A percentile compares a stretch with the other conserved stretches of the same genome.
These are phyloP conservation scores for Dactylonectria macrodidyma DNA, from an alignment of 2,329 filamentous ascomycete genomes.

Conservation along the genomic window DNA sequence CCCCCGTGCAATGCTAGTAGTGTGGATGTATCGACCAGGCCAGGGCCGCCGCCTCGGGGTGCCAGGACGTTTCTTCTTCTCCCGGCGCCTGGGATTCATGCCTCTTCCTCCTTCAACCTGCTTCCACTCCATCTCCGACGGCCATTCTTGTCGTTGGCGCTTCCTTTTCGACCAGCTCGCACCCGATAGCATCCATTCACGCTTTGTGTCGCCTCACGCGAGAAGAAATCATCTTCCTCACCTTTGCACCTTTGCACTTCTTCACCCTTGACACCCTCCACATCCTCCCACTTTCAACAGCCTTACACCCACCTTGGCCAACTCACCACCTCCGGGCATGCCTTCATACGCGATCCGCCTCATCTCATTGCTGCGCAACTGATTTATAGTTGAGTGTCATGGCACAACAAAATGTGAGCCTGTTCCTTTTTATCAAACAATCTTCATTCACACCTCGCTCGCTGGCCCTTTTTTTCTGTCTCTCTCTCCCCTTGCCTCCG, in stretches of 20 bases:
- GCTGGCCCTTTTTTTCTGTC: conserved; percentile 28
- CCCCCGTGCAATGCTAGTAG: conserved; percentile 55
- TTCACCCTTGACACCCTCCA: conserved; percentile 10
- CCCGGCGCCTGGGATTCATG: conserved; percentile 54
- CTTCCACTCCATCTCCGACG: conserved; percentile 49
- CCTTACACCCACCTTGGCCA: conserved; percentile 39
- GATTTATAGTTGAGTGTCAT: conserved; percentile 53
- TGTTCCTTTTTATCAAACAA: conserved; percentile 27
- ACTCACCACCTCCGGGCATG: conserved; percentile 50
- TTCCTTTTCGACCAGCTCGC: conserved; percentile 42
- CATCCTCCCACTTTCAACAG: conserved; percentile 37
- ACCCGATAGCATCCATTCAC: conserved; percentile 6
- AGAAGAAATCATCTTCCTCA: conserved; percentile 14
- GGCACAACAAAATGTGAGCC: conserved; percentile 58
- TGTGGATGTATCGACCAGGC: conserved; percentile 52
- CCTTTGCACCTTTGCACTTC: conserved; percentile 18
- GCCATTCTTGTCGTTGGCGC: conserved; percentile 42
- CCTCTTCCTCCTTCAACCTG: conserved; percentile 54
- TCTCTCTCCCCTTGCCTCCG: conserved; percentile 22
- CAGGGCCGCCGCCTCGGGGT: conserved; percentile 56
- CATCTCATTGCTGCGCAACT: conserved; percentile 54
- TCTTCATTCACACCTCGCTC: conserved; percentile 40
- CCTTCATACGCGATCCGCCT: conserved; percentile 51
- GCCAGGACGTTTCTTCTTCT: conserved; percentile 58
- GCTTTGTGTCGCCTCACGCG: conserved; percentile 17